These are phyloP conservation scores for Talaromyces adpressus DNA, from an alignment of 495 filamentous ascomycete genomes.

Conservation along the genomic window DNA sequence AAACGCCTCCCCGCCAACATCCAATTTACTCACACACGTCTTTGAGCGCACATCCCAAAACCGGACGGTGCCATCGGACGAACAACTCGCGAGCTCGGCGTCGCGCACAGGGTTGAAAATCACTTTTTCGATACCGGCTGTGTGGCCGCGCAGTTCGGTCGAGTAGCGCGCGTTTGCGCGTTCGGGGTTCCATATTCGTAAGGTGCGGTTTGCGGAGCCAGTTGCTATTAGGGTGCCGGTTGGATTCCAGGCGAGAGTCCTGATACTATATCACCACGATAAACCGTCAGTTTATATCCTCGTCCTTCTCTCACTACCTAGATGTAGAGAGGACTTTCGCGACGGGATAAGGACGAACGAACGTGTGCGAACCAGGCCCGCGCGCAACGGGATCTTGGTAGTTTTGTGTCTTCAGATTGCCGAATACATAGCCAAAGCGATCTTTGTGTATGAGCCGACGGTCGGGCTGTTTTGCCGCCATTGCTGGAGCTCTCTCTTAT, in stretches of 20 bases:
- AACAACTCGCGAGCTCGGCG: slow-evolving; percentile 79
- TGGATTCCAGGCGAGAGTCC: slow-evolving; percentile 85
- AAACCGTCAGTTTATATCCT: not conserved
- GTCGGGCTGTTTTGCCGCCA: slow-evolving; percentile 8
- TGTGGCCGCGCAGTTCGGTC: slow-evolving; percentile 80
- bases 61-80: slow-evolving; percentile 74
- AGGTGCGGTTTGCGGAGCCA: slow-evolving; percentile 70
- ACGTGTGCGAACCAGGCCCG: slow-evolving; percentile 48
- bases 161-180: slow-evolving; percentile 71
- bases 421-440: slow-evolving; percentile 51
- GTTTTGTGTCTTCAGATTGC: slow-evolving; percentile 48
- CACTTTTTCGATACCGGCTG: slow-evolving; percentile 72
- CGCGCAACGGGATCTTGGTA: slow-evolving; percentile 54
- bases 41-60: slow-evolving; percentile 93
- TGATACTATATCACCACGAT: slow-evolving; percentile 35
- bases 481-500: not conserved
- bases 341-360: slow-evolving; percentile 16
- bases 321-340: no score
- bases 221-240: slow-evolving; percentile 81
- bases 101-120: slow-evolving; percentile 86
- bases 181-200: slow-evolving; percentile 91
- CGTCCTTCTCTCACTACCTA: no score
- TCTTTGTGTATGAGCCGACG: slow-evolving; percentile 49
- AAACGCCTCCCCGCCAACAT: slow-evolving; percentile 76
- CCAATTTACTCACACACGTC: slow-evolving; percentile 67